phyloP scores from a whole-genome alignment of 306 rosid species.

The Oemleria cerasiformis region DNA sequence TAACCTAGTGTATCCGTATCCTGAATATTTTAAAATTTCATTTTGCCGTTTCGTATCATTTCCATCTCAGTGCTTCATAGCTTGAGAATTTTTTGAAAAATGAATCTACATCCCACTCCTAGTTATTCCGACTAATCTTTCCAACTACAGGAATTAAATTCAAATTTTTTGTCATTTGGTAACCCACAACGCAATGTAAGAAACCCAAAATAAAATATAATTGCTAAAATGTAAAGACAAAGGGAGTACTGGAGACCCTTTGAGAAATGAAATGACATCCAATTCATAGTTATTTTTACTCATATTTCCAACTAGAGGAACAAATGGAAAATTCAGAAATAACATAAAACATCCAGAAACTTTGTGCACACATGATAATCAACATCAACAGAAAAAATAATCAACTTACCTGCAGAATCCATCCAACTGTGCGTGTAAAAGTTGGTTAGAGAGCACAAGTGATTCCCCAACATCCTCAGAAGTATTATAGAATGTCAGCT shows the following conservation, averaged over 20 bases:
- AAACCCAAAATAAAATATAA: background rate
- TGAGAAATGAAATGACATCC: background rate
- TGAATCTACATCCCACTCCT: too few species aligned
- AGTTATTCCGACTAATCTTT: too few species aligned
- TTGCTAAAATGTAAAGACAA: background rate
- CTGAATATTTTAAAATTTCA: too few species aligned
- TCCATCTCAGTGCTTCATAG: too few species aligned
- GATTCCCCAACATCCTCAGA: slow-evolving; percentile 69
- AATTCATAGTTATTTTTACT: background rate
- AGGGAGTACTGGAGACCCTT: background rate
- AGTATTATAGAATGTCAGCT: slow-evolving; percentile 80
- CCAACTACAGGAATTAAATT: too few species aligned
- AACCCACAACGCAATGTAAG: background rate
- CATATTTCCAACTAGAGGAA: background rate
- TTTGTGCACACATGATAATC: background rate
- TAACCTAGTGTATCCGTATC: too few species aligned
- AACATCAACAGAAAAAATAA: slow-evolving; percentile 1
- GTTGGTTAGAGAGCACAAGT: slow-evolving; percentile 63
- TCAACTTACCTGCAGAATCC: slow-evolving; percentile 70
- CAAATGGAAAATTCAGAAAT: background rate
- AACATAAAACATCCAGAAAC: background rate
- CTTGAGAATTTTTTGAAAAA: too few species aligned
- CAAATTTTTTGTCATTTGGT: too few species aligned
- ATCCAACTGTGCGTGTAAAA: slow-evolving; percentile 87
- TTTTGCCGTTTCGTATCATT: too few species aligned